Percentiles rank a stretch among this genome's conserved stretches.
These are phyloP conservation scores for Stagonosporopsis rhizophila DNA, from an alignment of 2,329 filamentous ascomycete species.

Conservation along the genomic window DNA sequence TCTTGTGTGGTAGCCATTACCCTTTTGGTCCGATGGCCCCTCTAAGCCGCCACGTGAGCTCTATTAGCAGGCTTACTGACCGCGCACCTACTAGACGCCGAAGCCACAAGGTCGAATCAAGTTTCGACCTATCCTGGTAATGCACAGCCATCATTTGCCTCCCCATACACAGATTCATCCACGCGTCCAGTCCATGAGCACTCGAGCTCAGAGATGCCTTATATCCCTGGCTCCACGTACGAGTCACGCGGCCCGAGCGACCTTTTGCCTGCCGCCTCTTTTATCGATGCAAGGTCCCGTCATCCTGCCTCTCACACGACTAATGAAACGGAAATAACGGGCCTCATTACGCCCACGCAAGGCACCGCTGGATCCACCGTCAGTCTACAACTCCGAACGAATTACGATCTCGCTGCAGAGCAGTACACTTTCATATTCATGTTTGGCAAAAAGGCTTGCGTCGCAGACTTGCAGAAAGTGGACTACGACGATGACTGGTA, in stretches of 20 bases:
- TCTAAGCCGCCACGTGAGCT: slow-evolving; percentile 47
- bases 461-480: slow-evolving; percentile 69
- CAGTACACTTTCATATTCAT: slow-evolving; percentile 67
- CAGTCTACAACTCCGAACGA: slow-evolving; percentile 74
- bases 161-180: slow-evolving; percentile 58
- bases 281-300: slow-evolving; percentile 66
- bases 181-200: slow-evolving; percentile 59
- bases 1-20: slow-evolving; percentile 44
- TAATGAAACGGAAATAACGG: slow-evolving; percentile 64
- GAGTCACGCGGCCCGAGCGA: slow-evolving; percentile 53
- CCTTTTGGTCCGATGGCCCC: slow-evolving; percentile 45
- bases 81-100: slow-evolving; percentile 61
- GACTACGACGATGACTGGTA: slow-evolving; percentile 65
- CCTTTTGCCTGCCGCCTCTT: slow-evolving; percentile 57
- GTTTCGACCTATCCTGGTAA: slow-evolving; percentile 59
- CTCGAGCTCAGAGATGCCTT: slow-evolving; percentile 53
- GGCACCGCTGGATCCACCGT: slow-evolving; percentile 75
- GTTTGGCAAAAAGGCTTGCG: slow-evolving; percentile 79
- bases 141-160: slow-evolving; percentile 57
- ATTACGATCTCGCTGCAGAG: slow-evolving; percentile 74
- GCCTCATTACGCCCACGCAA: slow-evolving; percentile 68
- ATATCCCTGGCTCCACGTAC: slow-evolving; percentile 57
- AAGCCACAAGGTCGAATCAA: slow-evolving; percentile 67
- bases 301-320: slow-evolving; percentile 57
- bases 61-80: slow-evolving; percentile 53